Evolutionary conservation across 2,329 filamentous ascomycete genomes (phyloP), one percentile per base, ranked within the genome.

Genomic region (Lasiodiplodia theobromae): DNA sequence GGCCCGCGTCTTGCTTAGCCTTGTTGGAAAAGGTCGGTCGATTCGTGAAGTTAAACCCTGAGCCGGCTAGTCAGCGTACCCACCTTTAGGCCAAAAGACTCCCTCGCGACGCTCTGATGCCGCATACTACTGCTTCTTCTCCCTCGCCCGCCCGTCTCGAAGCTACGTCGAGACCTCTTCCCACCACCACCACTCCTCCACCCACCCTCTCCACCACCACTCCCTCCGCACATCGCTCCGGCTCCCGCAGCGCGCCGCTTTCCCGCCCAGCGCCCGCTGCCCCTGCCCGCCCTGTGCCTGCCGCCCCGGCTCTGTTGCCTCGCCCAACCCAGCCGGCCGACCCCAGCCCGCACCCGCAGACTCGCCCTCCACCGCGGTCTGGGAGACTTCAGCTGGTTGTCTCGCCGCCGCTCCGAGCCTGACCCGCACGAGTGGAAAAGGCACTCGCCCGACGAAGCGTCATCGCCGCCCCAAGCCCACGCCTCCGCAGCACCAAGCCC

Each of bases 201-300:
- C n/a, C 69, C 71, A 38, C 67, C 71, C 70, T 64, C 68, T 62
- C 37, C 68, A 69, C 38, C 38, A 60, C 52, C 66, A 63, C 67
- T 49, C 18, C n/a, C 37, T 37, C 51, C 64, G 40, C 38, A 16
- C 38, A 58, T 67, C n/a, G 51, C 64, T 28, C 62, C 52, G 14
- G 44, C 47, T 31, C 60, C 25, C 44, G 31, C 56, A 28, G 18
- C 49, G 44, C 56, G 62, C 52, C 60, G 58, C 44, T 66, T 53
- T 62, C 67, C 28, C 51, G 38, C 44, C 56, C 69, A 54, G 40
- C 69, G 63, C 66, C 69, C 69, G 70, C 69, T 64, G 37, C 71
- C 67, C 69, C 60, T 68, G 47, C 56, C 47, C 57, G 40, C 34
- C 57, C 60, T 51, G 58, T 54, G 60, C 60, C 69, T 64, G 65